Conservation (phyloP, 1,139 yeast species). For the Maudiozyma humilis region DNA sequence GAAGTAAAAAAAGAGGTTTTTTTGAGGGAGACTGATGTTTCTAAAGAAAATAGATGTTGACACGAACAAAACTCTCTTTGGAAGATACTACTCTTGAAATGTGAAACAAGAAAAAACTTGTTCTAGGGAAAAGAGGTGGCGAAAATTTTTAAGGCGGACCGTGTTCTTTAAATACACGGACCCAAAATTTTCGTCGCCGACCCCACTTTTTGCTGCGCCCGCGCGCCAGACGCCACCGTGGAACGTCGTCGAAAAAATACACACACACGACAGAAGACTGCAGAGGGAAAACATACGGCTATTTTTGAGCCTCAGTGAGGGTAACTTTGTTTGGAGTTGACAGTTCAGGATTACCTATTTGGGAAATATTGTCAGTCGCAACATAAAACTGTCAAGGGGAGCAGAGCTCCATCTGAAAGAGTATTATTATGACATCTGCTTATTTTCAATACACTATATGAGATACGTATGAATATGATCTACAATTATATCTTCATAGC, state of each 20-base stretch:
- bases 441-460: too few relatives aligned
- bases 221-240: not conserved
- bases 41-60: not conserved
- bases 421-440: too few relatives aligned
- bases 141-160: not conserved
- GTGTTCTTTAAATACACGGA: not conserved
- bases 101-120: not conserved
- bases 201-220: not conserved
- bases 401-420: too few relatives aligned
- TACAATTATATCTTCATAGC: not conserved
- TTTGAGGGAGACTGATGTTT: slow-evolving; percentile 4
- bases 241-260: not conserved
- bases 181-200: not conserved
- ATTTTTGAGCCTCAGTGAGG: too few relatives aligned
- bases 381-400: too few relatives aligned
- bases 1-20: not conserved
- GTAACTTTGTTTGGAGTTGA: not conserved
- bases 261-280: too few relatives aligned
- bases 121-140: not conserved
- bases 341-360: not conserved
- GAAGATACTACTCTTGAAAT: not conserved
- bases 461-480: too few relatives aligned
- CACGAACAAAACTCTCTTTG: not conserved
- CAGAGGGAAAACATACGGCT: too few relatives aligned
- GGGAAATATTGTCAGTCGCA: not conserved